Conservation (phyloP, 2,329 filamentous ascomycete genomes). For the Colletotrichum plurivorum region DNA sequence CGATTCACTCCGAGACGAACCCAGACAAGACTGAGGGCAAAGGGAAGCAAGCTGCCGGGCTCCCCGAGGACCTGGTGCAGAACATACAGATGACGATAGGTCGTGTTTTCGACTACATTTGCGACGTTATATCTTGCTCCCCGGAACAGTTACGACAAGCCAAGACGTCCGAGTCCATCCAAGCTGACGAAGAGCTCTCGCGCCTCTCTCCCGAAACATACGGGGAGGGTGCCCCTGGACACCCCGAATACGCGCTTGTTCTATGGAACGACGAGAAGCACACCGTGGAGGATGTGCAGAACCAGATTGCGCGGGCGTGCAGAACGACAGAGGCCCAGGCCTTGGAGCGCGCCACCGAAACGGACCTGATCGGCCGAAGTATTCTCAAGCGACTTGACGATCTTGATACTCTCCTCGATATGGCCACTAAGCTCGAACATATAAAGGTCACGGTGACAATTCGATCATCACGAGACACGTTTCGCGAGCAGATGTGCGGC, state of each 20-base stretch:
- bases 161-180: slow-evolving; percentile 86
- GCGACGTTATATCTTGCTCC: slow-evolving; percentile 97
- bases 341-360: slow-evolving; percentile 84
- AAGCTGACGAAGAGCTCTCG: slow-evolving; percentile 84
- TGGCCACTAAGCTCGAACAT: slow-evolving; percentile 90
- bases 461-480: slow-evolving; percentile 92
- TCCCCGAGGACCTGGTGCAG: slow-evolving; percentile 82
- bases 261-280: slow-evolving; percentile 99
- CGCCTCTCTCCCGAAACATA: slow-evolving; percentile 79
- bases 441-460: slow-evolving; percentile 98
- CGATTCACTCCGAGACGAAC: slow-evolving; percentile 85
- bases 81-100: slow-evolving; percentile 90
- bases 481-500: slow-evolving; percentile 98
- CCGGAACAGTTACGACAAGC: slow-evolving; percentile 92
- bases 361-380: slow-evolving; percentile 88
- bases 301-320: slow-evolving; percentile 93
- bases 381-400: slow-evolving; percentile 84
- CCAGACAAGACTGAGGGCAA: slow-evolving; percentile 69
- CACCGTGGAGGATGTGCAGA: slow-evolving; percentile 89
- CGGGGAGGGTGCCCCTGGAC: slow-evolving; percentile 77
- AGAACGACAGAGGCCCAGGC: slow-evolving; percentile 79
- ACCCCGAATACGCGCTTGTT: slow-evolving; percentile 85
- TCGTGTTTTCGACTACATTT: slow-evolving; percentile 91
- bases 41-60: slow-evolving; percentile 67
- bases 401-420: slow-evolving; percentile 79